Evolutionary conservation across 441 rosid species (phyloP).

Genomic region (Macaranga tanarius): DNA sequence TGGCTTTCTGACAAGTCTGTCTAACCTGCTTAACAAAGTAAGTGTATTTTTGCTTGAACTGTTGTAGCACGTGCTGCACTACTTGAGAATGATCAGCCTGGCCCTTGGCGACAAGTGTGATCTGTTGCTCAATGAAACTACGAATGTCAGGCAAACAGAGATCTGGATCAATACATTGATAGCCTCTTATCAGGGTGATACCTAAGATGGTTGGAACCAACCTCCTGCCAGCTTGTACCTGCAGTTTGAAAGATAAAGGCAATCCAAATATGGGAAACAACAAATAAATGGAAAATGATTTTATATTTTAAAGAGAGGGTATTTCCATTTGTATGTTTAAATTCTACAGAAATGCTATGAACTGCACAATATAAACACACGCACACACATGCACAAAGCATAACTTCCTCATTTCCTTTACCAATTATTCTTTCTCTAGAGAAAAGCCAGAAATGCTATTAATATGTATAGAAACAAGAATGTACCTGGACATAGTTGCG

Average conservation of each 20-base stretch:
- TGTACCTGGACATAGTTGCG: slow-evolving; percentile 91
- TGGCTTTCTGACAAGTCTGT: background rate
- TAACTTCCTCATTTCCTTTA: background rate
- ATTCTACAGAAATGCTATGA: background rate
- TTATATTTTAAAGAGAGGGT: background rate
- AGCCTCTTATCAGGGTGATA: slow-evolving; percentile 82
- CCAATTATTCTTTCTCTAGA: background rate
- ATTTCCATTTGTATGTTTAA: background rate
- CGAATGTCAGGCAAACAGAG: slow-evolving; percentile 95
- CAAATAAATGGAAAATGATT: background rate
- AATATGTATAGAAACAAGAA: background rate
- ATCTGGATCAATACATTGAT: slow-evolving; percentile 91
- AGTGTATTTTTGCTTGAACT: slow-evolving; percentile 68
- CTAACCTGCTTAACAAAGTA: slow-evolving; percentile 85
- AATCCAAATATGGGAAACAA: slow-evolving; percentile 8
- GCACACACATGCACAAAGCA: background rate
- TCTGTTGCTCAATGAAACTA: slow-evolving; percentile 95
- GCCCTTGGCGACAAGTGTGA: slow-evolving; percentile 87
- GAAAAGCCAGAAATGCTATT: background rate
- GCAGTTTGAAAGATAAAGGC: slow-evolving; percentile 25
- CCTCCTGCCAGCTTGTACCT: slow-evolving; percentile 89
- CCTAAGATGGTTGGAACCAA: slow-evolving; percentile 89
- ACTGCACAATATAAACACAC: background rate
- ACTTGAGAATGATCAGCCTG: slow-evolving; percentile 73
- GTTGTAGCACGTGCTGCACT: slow-evolving; percentile 75